Conservation (phyloP, 2,329 filamentous ascomycete species). For the Leptographium lundbergii region DNA sequence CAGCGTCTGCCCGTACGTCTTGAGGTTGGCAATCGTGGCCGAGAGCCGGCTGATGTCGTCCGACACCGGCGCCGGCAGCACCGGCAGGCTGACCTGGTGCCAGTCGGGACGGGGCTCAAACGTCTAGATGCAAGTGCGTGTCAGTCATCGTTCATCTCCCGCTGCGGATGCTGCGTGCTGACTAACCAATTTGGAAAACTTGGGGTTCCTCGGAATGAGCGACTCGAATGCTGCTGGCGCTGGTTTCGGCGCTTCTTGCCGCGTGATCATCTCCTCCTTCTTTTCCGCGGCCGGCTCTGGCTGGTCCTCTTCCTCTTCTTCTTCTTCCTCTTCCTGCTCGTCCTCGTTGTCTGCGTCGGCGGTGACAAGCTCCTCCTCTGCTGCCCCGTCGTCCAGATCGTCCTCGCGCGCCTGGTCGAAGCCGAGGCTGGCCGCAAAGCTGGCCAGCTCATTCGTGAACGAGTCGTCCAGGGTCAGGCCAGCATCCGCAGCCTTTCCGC, state of each 20-base stretch:
- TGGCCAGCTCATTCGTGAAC: slow-evolving; percentile 36
- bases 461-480: slow-evolving; percentile 15
- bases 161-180: slow-evolving; percentile 8
- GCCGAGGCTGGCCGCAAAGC: slow-evolving; percentile 37
- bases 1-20: slow-evolving; percentile 60
- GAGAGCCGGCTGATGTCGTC: slow-evolving; percentile 32
- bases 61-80: slow-evolving; percentile 30
- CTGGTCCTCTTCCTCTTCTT: slow-evolving; percentile 21
- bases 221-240: slow-evolving; percentile 1
- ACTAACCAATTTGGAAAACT: slow-evolving; percentile 27
- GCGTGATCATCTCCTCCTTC: slow-evolving; percentile 24
- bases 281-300: slow-evolving; percentile 22
- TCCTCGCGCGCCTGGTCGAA: slow-evolving; percentile 30
- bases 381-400: slow-evolving; percentile 26
- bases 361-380: slow-evolving; percentile 21
- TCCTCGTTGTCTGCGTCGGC: slow-evolving; percentile 16
- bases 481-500: slow-evolving; percentile 13
- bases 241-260: slow-evolving; percentile 15
- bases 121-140: slow-evolving; percentile 23
- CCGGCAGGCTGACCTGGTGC: slow-evolving; percentile 32
- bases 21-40: slow-evolving; percentile 35
- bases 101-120: slow-evolving; percentile 47
- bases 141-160: not conserved
- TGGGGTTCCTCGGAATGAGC: slow-evolving; percentile 12
- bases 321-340: slow-evolving; percentile 15